Evolutionary conservation across 179 eudicot species (phyloP), one percentile per base, ranked within the genome.

Genomic region (Corrigiola litoralis): DNA sequence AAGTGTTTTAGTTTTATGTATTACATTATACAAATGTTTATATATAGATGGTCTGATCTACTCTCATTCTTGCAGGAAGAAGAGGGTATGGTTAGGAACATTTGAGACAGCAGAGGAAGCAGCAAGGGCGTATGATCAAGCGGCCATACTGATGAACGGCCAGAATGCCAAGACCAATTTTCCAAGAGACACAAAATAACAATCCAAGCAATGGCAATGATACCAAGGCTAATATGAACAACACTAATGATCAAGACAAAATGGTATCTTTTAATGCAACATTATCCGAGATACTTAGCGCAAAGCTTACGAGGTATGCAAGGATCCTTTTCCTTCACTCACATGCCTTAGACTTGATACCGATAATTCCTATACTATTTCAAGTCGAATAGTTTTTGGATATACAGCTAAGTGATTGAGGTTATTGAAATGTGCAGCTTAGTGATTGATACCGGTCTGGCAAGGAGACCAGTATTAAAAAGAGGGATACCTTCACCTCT

Each of bases 301-400:
- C 84, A 3, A 87, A 87, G 73, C 90, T 87, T 3, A 70, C 82
- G 6, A 84, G 76, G 34, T 75, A 24, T 76, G 88, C 41, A 84
- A 83, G 41, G 69, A 82, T 0, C 85, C 78, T 1, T 83, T 85
- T 0, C 94, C 94, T 14, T 87, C 96, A 4, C 76, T 89, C 20
- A 89, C 94, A 1, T 89, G 96, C 72, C 71, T 89, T 3, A 75
- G 95, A 76, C 86, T 89, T 1, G 95, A 89, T 77, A 81, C 81
- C 8, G 85, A 85, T 52, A 89, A 66, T 46, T 84, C 91, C 32
- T n/a, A n/a, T n/a, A n/a, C n/a, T n/a, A n/a, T n/a, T n/a, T n/a
- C n/a, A n/a, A n/a, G n/a, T n/a, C n/a, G n/a, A n/a, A n/a, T n/a
- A n/a, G n/a, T n/a, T n/a, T n/a, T n/a, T n/a, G n/a, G n/a, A n/a